Evolutionary conservation across 2,329 filamentous ascomycete genomes (phyloP), one percentile per base, ranked within the genome.

Genomic region (Nemania sp.): DNA sequence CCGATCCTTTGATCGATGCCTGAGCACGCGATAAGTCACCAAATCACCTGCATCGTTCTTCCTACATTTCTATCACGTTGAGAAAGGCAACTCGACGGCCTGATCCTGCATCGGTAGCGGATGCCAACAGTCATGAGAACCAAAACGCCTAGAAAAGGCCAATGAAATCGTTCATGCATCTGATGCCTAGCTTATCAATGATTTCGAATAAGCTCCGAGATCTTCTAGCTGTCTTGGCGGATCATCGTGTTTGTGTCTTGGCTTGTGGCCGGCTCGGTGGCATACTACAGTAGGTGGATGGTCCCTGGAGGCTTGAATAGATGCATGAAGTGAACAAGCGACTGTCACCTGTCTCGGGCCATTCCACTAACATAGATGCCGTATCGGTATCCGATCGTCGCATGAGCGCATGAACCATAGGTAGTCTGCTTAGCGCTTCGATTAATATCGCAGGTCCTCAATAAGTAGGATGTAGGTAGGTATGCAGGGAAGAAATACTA

Each of bases 161-260:
- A 56, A 56, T 56, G 42, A 28, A 49, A 53, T 9, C 17, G 34
- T 33, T 50, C 24, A 20, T 14, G 24, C 30, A n/a, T 37, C 40
- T 36, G 17, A 22, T 33, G 37, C 49, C 31, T 39, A 37, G 53
- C 53, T 56, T 52, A 56, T 56, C 49, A 56, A 52, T 51, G 42
- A 39, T 41, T 52, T 54, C 22, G 36, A 57, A 43, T 50, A 54
- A 17, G 44, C 23, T 14, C 11, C n/a, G 22, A 42, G 44, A 34
- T 43, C 40, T 33, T 54, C 42, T 9, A 31, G n/a, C 30, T 20
- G 20, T 28, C 53, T 56, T 52, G 53, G 49, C 53, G 24, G 42
- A 20, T 9, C 44, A 26, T 24, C 34, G 37, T 51, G 23, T 43
- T 24, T n/a, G 8, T n/a, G n/a, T n/a, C n/a, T n/a, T n/a, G n/a